Conservation (phyloP, 768 basidiomycete species). For the Trametes cubensis region DNA sequence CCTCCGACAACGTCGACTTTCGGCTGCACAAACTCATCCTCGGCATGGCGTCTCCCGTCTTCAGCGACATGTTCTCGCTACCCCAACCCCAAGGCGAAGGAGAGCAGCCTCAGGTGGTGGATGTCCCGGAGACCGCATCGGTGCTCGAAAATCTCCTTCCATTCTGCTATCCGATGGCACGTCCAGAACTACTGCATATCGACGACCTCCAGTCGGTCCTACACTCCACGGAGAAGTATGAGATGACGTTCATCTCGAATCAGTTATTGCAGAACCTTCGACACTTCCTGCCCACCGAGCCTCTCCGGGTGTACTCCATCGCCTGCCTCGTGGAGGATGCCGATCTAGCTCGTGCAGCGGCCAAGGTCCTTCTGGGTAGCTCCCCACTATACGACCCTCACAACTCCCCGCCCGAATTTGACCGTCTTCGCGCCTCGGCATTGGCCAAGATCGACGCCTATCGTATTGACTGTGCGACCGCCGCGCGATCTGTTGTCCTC, state of each 20-base stretch:
- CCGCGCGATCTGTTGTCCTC: neutral
- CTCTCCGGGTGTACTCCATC: conserved; percentile 22
- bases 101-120: conserved; percentile 3
- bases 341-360: conserved; percentile 8
- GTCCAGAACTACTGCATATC: neutral
- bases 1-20: conserved; percentile 46
- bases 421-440: neutral
- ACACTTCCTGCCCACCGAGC: conserved; percentile 1
- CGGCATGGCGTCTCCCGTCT: conserved; percentile 44
- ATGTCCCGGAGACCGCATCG: conserved; percentile 2
- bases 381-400: neutral
- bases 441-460: neutral
- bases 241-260: conserved; percentile 19
- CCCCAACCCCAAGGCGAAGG: neutral
- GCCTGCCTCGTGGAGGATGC: conserved; percentile 8
- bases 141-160: conserved; percentile 19
- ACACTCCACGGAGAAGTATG: conserved; percentile 27
- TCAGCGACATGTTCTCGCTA: conserved; percentile 23
- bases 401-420: conserved; percentile 6
- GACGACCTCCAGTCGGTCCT: conserved; percentile 1
- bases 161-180: conserved; percentile 19
- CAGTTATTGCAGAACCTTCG: neutral
- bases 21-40: conserved; percentile 48
- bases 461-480: conserved; percentile 4
- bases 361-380: conserved; percentile 1